Evolutionary conservation across 1,284 basidiomycete species (phyloP).

Genomic region (Anthracocystis setariae): DNA sequence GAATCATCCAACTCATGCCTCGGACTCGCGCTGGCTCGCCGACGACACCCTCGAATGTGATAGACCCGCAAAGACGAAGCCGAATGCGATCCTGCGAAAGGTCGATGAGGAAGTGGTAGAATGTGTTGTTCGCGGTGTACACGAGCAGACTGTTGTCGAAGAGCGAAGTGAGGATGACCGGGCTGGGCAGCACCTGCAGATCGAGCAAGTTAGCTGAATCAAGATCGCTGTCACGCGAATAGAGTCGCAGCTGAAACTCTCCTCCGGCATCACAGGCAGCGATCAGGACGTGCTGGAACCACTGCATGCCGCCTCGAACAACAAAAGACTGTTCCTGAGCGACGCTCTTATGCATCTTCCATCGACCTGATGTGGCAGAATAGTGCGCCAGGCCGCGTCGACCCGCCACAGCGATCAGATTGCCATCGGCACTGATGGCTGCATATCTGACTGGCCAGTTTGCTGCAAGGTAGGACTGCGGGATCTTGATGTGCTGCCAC

Average conservation of each 20-base stretch:
- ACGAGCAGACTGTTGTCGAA: slow-evolving; percentile 97
- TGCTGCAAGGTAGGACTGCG: slow-evolving; percentile 82
- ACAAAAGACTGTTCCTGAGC: slow-evolving; percentile 88
- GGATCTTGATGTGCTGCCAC: slow-evolving; percentile 74
- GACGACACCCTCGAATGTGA: slow-evolving; percentile 92
- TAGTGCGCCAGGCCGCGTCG: slow-evolving; percentile 91
- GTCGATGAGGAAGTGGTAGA: slow-evolving; percentile 91
- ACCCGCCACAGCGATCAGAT: slow-evolving; percentile 92
- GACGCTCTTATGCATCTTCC: slow-evolving; percentile 88
- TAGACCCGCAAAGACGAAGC: slow-evolving; percentile 87
- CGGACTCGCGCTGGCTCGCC: slow-evolving; percentile 84
- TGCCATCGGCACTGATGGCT: slow-evolving; percentile 87
- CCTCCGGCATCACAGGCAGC: slow-evolving; percentile 74
- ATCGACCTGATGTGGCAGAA: slow-evolving; percentile 89
- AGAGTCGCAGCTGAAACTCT: slow-evolving; percentile 77
- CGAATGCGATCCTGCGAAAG: slow-evolving; percentile 85
- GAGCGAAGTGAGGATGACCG: slow-evolving; percentile 72
- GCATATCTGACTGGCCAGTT: slow-evolving; percentile 98
- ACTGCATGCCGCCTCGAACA: slow-evolving; percentile 90
- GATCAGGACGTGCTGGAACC: slow-evolving; percentile 96
- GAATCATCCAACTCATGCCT: slow-evolving; percentile 96
- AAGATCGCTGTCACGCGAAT: slow-evolving; percentile 94
- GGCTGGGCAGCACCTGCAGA: slow-evolving; percentile 78
- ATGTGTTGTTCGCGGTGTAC: slow-evolving; percentile 94
- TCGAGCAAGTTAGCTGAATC: slow-evolving; percentile 85